phyloP scores from a whole-genome alignment of 2,329 filamentous ascomycete genomes.

The Ophiostoma ips region DNA sequence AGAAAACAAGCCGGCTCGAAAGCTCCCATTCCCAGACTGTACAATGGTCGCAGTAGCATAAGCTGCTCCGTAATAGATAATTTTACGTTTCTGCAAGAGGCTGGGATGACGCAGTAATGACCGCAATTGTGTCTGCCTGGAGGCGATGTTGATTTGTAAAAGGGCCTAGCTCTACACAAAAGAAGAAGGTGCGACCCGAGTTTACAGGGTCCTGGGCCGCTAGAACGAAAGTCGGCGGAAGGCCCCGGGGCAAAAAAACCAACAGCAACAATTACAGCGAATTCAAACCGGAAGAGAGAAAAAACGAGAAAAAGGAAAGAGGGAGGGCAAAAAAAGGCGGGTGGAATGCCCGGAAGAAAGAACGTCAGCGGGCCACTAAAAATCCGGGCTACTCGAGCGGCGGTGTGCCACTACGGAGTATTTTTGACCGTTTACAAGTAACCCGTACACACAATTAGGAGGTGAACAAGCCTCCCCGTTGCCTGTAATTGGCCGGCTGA shows the following conservation, averaged over 20 bases:
- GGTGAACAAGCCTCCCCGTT: not conserved
- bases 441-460: no score
- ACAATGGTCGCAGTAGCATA: no score
- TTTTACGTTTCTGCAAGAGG: not conserved
- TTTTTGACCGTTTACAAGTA: no score
- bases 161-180: no score
- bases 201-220: not conserved
- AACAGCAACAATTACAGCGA: conserved; percentile 1
- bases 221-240: conserved; percentile 5
- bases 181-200: not conserved
- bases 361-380: no score
- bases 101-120: conserved; percentile 5
- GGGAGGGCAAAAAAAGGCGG: conserved; percentile 6
- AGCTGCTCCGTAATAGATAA: no score
- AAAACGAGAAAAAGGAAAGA: conserved; percentile 2
- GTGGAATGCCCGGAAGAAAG: no score
- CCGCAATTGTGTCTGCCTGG: conserved; percentile 5
- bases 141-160: not conserved
- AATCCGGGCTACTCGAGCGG: no score
- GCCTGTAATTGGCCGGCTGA: not conserved
- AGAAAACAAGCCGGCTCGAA: not conserved
- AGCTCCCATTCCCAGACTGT: not conserved
- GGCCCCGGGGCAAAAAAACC: conserved; percentile 8
- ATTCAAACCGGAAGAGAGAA: conserved; percentile 7
- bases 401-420: no score